These are phyloP conservation scores for Erythrophleum fordii DNA, from an alignment of 306 rosid species.

Conservation along the genomic window DNA sequence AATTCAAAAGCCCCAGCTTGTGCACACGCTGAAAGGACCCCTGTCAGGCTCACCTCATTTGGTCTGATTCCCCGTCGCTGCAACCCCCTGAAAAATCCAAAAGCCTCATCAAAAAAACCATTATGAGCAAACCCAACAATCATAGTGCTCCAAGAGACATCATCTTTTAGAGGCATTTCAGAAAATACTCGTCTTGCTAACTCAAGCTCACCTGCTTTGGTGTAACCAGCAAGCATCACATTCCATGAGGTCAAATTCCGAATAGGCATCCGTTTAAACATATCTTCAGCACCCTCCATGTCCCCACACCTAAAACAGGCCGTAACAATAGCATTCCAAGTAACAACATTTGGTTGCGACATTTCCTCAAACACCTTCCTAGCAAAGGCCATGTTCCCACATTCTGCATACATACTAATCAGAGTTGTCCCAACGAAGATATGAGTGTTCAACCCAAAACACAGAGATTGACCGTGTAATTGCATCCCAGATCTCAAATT, in stretches of 20 bases:
- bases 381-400: slow-evolving; percentile 52
- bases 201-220: slow-evolving; percentile 72
- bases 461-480: slow-evolving; percentile 60
- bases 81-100: slow-evolving; percentile 74
- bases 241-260: slow-evolving; percentile 84
- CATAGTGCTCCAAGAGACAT: slow-evolving; percentile 89
- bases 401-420: slow-evolving; percentile 72
- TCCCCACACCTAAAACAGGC: slow-evolving; percentile 76
- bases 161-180: slow-evolving; percentile 69
- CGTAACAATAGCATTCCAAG: slow-evolving; percentile 77
- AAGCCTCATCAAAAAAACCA: slow-evolving; percentile 70
- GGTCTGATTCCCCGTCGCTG: slow-evolving; percentile 52
- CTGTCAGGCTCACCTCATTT: slow-evolving; percentile 82
- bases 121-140: slow-evolving; percentile 77
- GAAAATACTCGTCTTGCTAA: slow-evolving; percentile 60
- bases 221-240: slow-evolving; percentile 71
- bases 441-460: slow-evolving; percentile 60
- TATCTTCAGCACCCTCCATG: slow-evolving; percentile 41
- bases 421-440: slow-evolving; percentile 74
- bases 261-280: slow-evolving; percentile 65
- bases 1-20: slow-evolving; percentile 86
- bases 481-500: slow-evolving; percentile 54
- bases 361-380: slow-evolving; percentile 74
- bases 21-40: slow-evolving; percentile 81
- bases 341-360: slow-evolving; percentile 71